Base-by-base conservation (phyloP, 2,329 filamentous ascomycete species). In the Cladosporium cucumerinum region DNA sequence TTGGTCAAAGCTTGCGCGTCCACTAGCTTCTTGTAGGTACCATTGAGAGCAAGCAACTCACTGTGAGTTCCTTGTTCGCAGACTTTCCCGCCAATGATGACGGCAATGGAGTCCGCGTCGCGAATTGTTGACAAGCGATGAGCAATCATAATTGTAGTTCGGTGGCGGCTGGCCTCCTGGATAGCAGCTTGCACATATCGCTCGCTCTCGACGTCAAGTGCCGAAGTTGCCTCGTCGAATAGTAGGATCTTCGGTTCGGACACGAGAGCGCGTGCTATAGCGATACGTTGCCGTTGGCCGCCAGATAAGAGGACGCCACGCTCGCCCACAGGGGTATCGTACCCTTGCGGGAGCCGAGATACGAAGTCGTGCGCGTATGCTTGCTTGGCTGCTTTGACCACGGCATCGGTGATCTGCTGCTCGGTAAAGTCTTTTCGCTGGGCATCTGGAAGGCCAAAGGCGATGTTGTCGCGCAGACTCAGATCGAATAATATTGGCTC, bases 221-320 rank as follows among this genome's bases (percentile, higher is more conserved):
- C 87, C 64, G 86, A 89, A 0, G 90, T 93, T 0, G 91, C 90
- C 76, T 94, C 90, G 71, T 95, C 90, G 10, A 95, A 80, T 6
- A 93, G 84, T 2, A 93, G 77, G 1, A 93, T 85, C 0, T 81
- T 79, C 0, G 89, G 89, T 58, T 86, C 80, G 54, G 87, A 86
- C 59, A 92, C 82, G 28, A 92, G 86, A 12, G 87, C 87, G 10
- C 90, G 82, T 0, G 89, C 90, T 67, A 93, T 92, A 2, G 90
- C 88, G 26, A 96, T 84, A 6, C 92, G 86, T 74, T 96, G 92
- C 21, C 90, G 86, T 74, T 96, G 91, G 0, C 92, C 92, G 21
- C 91, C 90, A 14, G 89, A 92, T 1, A 96, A 80, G 73, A 91
- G 92, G 57, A 89, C 88, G 4, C 92, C 92, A 32, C 85, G 85